These are phyloP conservation scores for Schizothecium vesticola DNA, from an alignment of 495 filamentous ascomycete species.

Conservation along the genomic window DNA sequence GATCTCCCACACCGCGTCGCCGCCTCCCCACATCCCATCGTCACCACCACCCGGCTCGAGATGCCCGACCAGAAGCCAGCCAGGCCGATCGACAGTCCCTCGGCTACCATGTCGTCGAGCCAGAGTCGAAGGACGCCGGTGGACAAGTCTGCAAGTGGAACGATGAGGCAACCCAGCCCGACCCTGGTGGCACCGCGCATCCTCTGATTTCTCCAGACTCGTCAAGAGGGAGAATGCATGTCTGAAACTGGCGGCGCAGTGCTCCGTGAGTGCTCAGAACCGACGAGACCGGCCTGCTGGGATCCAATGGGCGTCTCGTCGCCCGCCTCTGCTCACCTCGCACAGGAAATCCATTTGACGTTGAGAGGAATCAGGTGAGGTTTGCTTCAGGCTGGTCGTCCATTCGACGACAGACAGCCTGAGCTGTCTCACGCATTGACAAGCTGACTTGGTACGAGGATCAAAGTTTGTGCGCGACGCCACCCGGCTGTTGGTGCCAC, in stretches of 20 bases:
- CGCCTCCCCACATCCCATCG: background rate
- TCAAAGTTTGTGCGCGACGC: background rate
- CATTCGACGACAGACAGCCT: no score
- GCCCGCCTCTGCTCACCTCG: background rate
- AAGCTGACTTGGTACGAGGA: background rate
- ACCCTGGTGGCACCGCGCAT: background rate
- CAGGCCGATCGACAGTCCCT: background rate
- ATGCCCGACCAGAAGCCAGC: background rate
- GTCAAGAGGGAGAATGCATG: background rate
- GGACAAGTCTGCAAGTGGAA: background rate
- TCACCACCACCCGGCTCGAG: background rate
- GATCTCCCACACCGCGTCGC: constrained; percentile 10
- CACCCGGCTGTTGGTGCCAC: background rate
- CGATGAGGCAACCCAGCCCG: background rate
- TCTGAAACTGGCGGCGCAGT: background rate
- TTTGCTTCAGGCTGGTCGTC: no score
- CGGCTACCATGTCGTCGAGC: background rate
- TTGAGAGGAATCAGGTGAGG: background rate
- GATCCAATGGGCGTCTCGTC: background rate
- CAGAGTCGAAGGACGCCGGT: background rate
- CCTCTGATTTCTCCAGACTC: background rate
- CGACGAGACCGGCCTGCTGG: background rate
- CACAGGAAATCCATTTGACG: background rate
- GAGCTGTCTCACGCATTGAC: background rate
- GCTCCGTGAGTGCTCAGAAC: background rate